Evolutionary conservation across 495 filamentous ascomycete genomes (phyloP), one percentile per base, ranked within the genome.

Genomic region (Aspergillus saccharolyticus): DNA sequence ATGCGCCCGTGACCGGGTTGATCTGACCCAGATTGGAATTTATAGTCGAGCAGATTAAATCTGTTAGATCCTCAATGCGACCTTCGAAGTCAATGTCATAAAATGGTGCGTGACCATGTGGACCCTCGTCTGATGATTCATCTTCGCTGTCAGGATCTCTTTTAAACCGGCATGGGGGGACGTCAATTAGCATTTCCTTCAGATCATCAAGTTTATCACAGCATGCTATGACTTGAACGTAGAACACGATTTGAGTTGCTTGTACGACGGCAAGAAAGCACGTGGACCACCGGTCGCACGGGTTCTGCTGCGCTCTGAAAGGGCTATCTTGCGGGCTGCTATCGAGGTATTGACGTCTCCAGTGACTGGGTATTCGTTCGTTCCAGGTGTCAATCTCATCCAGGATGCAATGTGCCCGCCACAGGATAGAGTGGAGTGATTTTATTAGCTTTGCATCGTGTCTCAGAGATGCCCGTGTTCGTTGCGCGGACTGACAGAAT

Each of bases 321-420:
- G 14, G 21, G 10, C 24, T 3, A 4, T 21, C 21, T 24, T 45
- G n/a, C 19, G 22, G 4, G 18, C 10, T 47, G n/a, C 17, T 18
- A 1, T 14, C 44, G 18, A 21, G 25, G 20, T 22, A 44, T 22
- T 54, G 52, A 16, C n/a, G 8, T 20, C 44, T 54, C 52, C 52
- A 54, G 24, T 54, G 52, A 0, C 15, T 1, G 15, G 52, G 52
- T 4, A 54, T 16, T 7, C 33, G 19, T 22, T 54, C 52, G 39
- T 54, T 14, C 52, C 52, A 54, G 20, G 30, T 54, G 39, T 44
- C 30, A 18, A 54, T 54, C 24, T 54, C 25, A 7, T 44, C 52
- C 5, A 54, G 18, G 20, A 44, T 19, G 39, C 19, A 44, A 15
- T 8, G 17, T 16, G 33, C 33, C 10, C 39, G 39, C 6, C 21